Conservation (phyloP, 768 basidiomycete species). For the Termitomyces sp. region DNA sequence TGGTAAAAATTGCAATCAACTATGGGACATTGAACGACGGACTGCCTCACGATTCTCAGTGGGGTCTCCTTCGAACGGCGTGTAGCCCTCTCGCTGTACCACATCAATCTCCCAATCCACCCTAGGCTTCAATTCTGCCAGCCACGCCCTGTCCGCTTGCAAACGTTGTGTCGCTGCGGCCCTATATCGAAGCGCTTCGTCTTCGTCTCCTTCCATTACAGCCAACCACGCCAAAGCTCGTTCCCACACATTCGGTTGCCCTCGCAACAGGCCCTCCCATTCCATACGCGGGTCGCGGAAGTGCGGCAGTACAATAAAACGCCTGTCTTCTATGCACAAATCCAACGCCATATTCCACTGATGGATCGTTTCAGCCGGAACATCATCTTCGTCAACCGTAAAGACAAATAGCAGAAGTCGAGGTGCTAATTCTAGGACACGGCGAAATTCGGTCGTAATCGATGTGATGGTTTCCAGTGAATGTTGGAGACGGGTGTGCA, state of each 20-base stretch:
- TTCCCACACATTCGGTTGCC: conserved; percentile 5
- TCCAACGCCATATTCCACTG: neutral
- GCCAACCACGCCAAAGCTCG: conserved; percentile 12
- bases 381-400: neutral
- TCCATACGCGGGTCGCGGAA: neutral
- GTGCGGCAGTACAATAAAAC: neutral
- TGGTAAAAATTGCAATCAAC: neutral
- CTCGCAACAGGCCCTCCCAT: conserved; percentile 4
- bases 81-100: conserved; percentile 17
- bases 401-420: neutral
- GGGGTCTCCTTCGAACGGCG: conserved; percentile 12
- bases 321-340: neutral
- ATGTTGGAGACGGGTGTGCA: conserved; percentile 17
- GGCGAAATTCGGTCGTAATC: neutral
- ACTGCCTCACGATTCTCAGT: conserved; percentile 10
- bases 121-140: neutral
- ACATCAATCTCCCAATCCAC: conserved; percentile 23
- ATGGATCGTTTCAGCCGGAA: neutral
- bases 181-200: neutral
- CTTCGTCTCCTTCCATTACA: neutral
- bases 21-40: neutral
- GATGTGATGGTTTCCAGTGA: neutral
- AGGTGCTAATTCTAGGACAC: neutral
- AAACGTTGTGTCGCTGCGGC: neutral
- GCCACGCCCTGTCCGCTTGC: neutral